A percentile compares a stretch with the other conserved stretches of the same genome.
These are phyloP conservation scores for Fomitopsis schrenkii DNA, from an alignment of 1,284 basidiomycete genomes.

Conservation along the genomic window DNA sequence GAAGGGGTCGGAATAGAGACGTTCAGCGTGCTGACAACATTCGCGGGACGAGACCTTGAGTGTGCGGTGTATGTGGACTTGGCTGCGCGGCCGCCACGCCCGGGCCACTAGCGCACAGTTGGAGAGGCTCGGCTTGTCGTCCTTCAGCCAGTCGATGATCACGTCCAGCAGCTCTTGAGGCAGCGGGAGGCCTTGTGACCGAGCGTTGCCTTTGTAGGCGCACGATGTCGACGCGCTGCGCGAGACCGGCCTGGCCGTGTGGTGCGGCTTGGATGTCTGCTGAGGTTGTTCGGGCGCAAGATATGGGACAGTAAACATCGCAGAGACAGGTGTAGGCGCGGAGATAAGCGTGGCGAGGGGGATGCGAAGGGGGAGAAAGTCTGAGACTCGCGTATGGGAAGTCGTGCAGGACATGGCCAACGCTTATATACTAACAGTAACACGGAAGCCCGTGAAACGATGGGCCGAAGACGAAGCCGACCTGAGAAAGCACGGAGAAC, in stretches of 20 bases:
- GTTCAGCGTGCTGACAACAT: not conserved
- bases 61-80: not conserved
- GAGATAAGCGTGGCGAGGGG: not conserved
- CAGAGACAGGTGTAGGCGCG: not conserved
- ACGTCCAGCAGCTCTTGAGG: not conserved
- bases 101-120: not conserved
- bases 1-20: not conserved
- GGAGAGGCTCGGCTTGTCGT: not conserved
- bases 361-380: not conserved
- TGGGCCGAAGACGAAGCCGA: not conserved
- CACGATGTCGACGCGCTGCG: too few species aligned
- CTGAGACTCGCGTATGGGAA: not conserved
- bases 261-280: not conserved
- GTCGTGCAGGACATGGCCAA: not conserved
- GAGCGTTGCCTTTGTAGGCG: not conserved
- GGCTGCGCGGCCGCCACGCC: not conserved
- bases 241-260: too few species aligned
- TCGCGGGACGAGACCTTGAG: not conserved
- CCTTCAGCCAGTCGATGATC: not conserved
- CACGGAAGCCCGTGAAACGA: not conserved
- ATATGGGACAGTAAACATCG: not conserved
- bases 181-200: not conserved
- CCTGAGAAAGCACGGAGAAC: conserved; percentile 1
- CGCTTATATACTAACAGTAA: not conserved
- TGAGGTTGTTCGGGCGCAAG: not conserved